phyloP scores from a whole-genome alignment of 1,139 yeast genomes.

The Magnusiomyces paraingens region DNA sequence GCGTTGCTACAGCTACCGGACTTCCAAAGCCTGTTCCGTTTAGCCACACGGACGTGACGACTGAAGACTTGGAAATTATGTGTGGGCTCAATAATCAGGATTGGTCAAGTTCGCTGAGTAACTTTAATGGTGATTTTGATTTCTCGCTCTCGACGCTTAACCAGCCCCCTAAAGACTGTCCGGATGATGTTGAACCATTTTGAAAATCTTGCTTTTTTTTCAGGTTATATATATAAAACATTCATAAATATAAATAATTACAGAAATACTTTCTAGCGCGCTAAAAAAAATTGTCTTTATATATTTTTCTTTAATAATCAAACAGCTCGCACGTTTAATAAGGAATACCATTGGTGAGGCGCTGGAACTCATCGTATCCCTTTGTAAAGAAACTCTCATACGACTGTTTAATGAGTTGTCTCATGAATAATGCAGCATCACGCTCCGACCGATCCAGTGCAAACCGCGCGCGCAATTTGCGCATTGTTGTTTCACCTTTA shows the following conservation, averaged over 20 bases:
- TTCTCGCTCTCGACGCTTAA: constrained; percentile 7
- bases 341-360: constrained; percentile 93
- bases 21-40: background rate
- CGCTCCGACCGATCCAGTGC: constrained; percentile 74
- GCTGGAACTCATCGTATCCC: constrained; percentile 97
- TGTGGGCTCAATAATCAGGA: constrained; percentile 15
- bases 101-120: constrained; percentile 12
- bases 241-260: background rate
- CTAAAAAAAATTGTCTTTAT: too few relatives aligned
- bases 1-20: background rate
- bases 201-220: background rate
- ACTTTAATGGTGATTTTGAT: constrained; percentile 15
- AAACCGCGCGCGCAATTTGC: constrained; percentile 69
- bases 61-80: constrained; percentile 16
- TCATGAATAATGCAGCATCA: constrained; percentile 77
- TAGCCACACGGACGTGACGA: constrained; percentile 7
- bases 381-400: constrained; percentile 85
- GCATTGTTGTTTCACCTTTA: constrained; percentile 74
- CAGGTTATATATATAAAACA: background rate
- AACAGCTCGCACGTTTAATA: too few relatives aligned
- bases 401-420: constrained; percentile 68
- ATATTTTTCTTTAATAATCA: too few relatives aligned
- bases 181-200: constrained; percentile 12
- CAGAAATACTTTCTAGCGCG: background rate
- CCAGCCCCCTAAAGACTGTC: constrained; percentile 16